phyloP scores from a whole-genome alignment of 2,329 filamentous ascomycete species.

The Cladosporium sp. region DNA sequence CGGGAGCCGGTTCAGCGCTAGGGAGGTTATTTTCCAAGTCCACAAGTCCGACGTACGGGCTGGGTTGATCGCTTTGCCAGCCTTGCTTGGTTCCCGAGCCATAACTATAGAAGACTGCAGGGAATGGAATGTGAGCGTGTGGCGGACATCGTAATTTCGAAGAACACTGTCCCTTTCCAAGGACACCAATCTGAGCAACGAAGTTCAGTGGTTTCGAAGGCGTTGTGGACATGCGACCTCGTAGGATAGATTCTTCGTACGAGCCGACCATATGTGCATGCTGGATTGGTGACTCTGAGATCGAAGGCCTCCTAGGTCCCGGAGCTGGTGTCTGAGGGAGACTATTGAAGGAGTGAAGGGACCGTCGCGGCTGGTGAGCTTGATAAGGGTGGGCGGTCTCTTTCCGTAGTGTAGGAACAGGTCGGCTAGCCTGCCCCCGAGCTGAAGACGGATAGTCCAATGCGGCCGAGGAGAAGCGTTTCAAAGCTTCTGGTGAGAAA shows the following conservation, averaged over 20 bases:
- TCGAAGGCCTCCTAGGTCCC: conserved; percentile 61
- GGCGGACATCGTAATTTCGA: conserved; percentile 76
- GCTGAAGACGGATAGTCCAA: conserved; percentile 29
- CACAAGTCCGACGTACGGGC: conserved; percentile 90
- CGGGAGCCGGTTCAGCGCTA: conserved; percentile 20
- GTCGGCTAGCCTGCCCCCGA: conserved; percentile 19
- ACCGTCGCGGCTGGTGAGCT: conserved; percentile 60
- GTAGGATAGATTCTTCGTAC: conserved; percentile 93
- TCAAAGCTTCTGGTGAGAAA: conserved; percentile 58
- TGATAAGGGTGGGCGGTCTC: conserved; percentile 55
- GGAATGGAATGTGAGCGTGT: conserved; percentile 86
- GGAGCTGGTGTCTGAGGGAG: conserved; percentile 43
- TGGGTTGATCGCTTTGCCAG: conserved; percentile 68
- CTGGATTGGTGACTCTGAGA: conserved; percentile 75
- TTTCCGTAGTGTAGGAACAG: conserved; percentile 48
- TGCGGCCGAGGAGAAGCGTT: conserved; percentile 42
- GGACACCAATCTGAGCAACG: conserved; percentile 87
- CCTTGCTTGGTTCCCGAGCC: conserved; percentile 60
- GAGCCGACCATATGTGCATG: conserved; percentile 96
- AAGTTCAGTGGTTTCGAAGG: conserved; percentile 92
- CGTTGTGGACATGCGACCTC: conserved; percentile 92
- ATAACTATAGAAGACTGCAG: conserved; percentile 95
- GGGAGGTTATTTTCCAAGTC: conserved; percentile 79
- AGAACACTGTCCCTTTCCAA: conserved; percentile 86
- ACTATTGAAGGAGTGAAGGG: conserved; percentile 46